These are phyloP conservation scores for Monosporascus sp. DNA, from an alignment of 2,329 filamentous ascomycete genomes.

Conservation along the genomic window DNA sequence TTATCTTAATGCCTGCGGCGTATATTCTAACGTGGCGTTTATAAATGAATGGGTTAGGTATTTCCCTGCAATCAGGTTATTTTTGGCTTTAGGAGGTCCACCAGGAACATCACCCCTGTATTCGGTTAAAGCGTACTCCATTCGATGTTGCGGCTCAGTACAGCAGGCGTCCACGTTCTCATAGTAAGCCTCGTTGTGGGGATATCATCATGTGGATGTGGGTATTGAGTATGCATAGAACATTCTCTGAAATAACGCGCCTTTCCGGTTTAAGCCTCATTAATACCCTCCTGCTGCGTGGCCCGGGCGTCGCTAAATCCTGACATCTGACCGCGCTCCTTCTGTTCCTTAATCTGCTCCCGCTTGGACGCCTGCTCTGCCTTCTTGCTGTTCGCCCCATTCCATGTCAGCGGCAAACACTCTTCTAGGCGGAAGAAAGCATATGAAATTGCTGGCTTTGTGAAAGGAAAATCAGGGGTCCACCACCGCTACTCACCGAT, in stretches of 20 bases:
- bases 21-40: too few species aligned
- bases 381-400: conserved; percentile 20
- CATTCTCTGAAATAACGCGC: neutral
- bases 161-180: too few species aligned
- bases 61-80: too few species aligned
- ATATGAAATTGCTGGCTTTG: too few species aligned
- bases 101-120: too few species aligned
- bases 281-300: neutral
- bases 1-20: too few species aligned
- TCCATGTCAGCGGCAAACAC: neutral
- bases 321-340: conserved; percentile 16
- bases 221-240: too few species aligned
- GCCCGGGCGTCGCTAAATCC: conserved; percentile 17
- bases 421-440: neutral
- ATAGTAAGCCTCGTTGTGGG: neutral
- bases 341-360: conserved; percentile 19
- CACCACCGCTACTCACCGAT: conserved; percentile 17
- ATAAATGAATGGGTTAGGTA: too few species aligned
- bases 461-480: neutral
- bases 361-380: conserved; percentile 18
- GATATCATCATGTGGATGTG: neutral
- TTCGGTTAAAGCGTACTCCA: too few species aligned
- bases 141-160: too few species aligned
- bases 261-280: neutral
- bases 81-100: too few species aligned